Conservation (phyloP, 306 rosid species). For the Cicer arietinum region DNA sequence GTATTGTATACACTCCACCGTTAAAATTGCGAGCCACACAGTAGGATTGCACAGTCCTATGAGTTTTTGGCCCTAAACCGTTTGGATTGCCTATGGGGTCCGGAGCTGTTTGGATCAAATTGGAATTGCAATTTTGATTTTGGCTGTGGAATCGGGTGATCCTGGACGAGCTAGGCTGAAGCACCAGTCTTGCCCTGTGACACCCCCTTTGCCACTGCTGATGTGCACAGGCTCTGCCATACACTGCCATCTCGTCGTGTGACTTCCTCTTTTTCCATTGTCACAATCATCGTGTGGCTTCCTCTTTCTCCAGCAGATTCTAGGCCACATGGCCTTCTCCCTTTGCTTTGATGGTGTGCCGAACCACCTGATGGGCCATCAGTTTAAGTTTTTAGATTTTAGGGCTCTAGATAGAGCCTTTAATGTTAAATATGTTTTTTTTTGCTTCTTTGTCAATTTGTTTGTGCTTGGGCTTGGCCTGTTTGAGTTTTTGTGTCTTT, state of each 20-base stretch:
- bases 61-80: neutral
- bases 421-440: neutral
- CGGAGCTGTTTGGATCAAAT: neutral
- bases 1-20: neutral
- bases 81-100: neutral
- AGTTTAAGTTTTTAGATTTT: neutral
- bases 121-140: neutral
- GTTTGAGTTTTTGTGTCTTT: neutral
- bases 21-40: neutral
- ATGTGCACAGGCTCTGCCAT: neutral
- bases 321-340: neutral
- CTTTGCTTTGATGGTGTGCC: neutral
- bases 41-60: neutral
- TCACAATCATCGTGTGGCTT: neutral
- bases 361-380: neutral
- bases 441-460: neutral
- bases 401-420: conserved; percentile 5
- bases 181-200: neutral
- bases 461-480: neutral
- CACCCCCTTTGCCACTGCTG: neutral
- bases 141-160: neutral
- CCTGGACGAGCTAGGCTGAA: neutral
- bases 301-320: neutral
- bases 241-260: neutral
- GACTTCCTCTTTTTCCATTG: neutral